These are phyloP conservation scores for Candida vaughaniae DNA, from an alignment of 805 yeast species.

Conservation along the genomic window DNA sequence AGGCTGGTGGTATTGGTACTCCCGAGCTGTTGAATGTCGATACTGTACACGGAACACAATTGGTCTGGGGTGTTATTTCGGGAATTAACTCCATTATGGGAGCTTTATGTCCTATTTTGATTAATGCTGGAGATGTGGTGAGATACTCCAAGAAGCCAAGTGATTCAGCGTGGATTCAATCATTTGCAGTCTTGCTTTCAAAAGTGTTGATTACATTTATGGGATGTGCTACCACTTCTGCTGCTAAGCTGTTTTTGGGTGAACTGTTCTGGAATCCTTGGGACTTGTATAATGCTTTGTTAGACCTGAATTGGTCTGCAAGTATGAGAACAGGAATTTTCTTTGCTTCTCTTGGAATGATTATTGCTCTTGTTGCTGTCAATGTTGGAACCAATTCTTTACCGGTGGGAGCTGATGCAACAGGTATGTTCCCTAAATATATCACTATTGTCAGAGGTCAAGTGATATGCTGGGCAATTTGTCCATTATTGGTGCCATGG, in stretches of 20 bases:
- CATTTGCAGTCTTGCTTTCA: slow-evolving; percentile 8
- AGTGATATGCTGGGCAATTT: slow-evolving; percentile 6
- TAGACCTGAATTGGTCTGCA: slow-evolving; percentile 9
- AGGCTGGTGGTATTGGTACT: slow-evolving; percentile 11
- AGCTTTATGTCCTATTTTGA: slow-evolving; percentile 9
- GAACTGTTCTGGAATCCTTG: slow-evolving; percentile 10
- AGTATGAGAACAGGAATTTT: slow-evolving; percentile 9
- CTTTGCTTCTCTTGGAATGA: slow-evolving; percentile 9
- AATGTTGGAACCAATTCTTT: slow-evolving; percentile 9
- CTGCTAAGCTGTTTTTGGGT: slow-evolving; percentile 9
- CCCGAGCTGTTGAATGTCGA: slow-evolving; percentile 5
- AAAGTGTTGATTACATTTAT: slow-evolving; percentile 9
- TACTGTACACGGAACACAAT: slow-evolving; percentile 7
- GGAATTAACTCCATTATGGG: slow-evolving; percentile 12
- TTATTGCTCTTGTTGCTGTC: slow-evolving; percentile 8
- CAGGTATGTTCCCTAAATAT: slow-evolving; percentile 11
- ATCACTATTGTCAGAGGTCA: slow-evolving; percentile 9
- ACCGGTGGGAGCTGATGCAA: slow-evolving; percentile 10
- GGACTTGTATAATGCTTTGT: slow-evolving; percentile 9
- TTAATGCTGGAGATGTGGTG: slow-evolving; percentile 10
- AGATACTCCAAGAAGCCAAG: slow-evolving; percentile 8
- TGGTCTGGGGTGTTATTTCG: slow-evolving; percentile 8
- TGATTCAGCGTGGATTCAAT: slow-evolving; percentile 11
- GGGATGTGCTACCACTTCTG: slow-evolving; percentile 11
- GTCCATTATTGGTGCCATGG: slow-evolving; percentile 9